Evolutionary conservation across 441 rosid species (phyloP), one percentile per base, ranked within the genome.

Genomic region (Jatropha multifida): DNA sequence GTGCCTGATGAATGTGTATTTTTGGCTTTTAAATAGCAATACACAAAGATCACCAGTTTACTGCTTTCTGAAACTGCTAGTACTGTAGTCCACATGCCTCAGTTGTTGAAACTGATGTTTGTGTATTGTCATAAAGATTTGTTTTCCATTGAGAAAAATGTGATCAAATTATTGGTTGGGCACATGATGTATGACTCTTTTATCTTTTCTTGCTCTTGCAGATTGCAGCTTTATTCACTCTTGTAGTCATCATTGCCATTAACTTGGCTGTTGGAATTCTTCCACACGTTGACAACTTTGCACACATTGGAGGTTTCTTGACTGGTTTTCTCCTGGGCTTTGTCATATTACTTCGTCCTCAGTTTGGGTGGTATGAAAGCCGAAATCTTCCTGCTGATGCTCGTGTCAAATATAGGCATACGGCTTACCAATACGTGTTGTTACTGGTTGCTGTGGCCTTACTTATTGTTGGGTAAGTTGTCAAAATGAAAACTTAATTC

Each of bases 201-300:
- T 42, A 17, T 52, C n/a, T 61, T 59, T 76, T 44, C 7, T 48
- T 64, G 68, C 46, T 59, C 10, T 37, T 83, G 70, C 76, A 96
- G 99, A 92, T 88, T 82, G 89, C 96, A 1, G 94, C 98, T 76
- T 77, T 96, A 49, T 68, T 91, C 70, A 88, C 92, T 11, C 89
- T 94, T 42, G 26, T 90, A 70, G 55, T 92, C 86, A 88, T 92
- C 76, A 80, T 89, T 0, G 97, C 79, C 76, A 78, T 94, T 55
- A 94, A 93, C 86, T 82, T 94, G 69, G 97, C 88, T 1, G 82
- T 96, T 2, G 97, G 99, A 23, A 71, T 94, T 76, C 98, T 96
- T 78, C 99, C 98, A 71, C 88, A 82, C 68, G 95, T 96, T 18
- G 98, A 94, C 81, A 96, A 96, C 90, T 94, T 89, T 71, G 94